Base-by-base conservation (phyloP, 352 stramenopile species). In the Phytophthora fragariae region DNA sequence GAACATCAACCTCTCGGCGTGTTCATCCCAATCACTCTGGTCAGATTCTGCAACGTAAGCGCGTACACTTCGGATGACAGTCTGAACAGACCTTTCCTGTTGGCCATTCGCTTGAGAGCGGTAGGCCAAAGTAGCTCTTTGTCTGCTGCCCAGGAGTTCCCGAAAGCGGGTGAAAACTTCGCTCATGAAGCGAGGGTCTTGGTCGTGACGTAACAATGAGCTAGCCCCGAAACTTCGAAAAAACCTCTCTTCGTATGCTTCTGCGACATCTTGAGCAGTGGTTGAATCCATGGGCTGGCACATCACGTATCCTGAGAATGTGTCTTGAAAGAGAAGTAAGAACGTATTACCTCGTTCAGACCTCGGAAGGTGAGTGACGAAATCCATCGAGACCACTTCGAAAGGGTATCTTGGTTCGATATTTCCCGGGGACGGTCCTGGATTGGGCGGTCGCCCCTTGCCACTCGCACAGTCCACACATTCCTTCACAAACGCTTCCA, bases 51-150 rank as follows among this genome's bases (percentile, higher is more conserved):
- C 1, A 10, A 73, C 27, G 35, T 82, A 83, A 0, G 57, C 33
- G 4, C 29, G 27, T 15, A 83, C 44, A 6, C 39, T 57, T 3
- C 55, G 31, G n/a, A 78, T 65, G 0, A 86, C 68, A 0, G 78
- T 75, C 52, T 82, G 74, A 0, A 77, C 70, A 0, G 65, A 78
- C 9, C 70, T 24, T 12, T 78, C 74, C 17, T 82, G 75, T 55
- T 84, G 71, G 0, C 79, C 75, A 27, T 85, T 85, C 0, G 72
- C 75, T 53, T 81, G 72, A 0, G 72, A 65, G 2, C 68, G 62
- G 46, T 83, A 83, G 0, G 72, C 54, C 1, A 85, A n/a, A 0
- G 78, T 83, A 1, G 71, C 75, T 11, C 66, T 49, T 37, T 80
- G 72, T 0, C 41, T 24, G 0, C 54, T 69, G 1, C 57, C 50